Base-by-base conservation (phyloP, 768 basidiomycete genomes). In the Tulasnella sp. region DNA sequence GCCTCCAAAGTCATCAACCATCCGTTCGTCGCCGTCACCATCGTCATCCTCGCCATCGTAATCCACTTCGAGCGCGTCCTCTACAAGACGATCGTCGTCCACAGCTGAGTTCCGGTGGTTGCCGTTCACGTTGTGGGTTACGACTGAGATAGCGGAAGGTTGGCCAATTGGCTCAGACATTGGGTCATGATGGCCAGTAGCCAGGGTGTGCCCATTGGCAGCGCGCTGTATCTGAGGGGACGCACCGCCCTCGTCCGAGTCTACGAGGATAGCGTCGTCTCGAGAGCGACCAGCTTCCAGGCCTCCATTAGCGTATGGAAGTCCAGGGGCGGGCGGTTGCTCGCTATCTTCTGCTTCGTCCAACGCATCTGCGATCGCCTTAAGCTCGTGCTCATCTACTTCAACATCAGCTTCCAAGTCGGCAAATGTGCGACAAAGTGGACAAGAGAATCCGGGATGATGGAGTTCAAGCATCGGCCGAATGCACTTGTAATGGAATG, bases 401-500 rank as follows among this genome's bases (percentile, higher is more conserved):
- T 97, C 95, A 51, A 96, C 94, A 68, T 97, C 95, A 59, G 91
- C 92, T 51, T 98, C 93, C 17, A 99, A 80, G 69, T 98, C 86
- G 13, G 93, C 93, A 67, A 86, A 99, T 0, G 92, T 93, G 42
- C 95, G 78, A 71, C 95, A 99, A 5, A 99, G 80, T 0, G 95
- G 95, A 67, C 95, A 99, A 13, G 83, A 88, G 74, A 98, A 99
- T 4, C 88, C 87, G 0, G 94, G 90, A 66, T 93, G 83, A 71
- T 97, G 91, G n/a, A 79, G 73, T 65, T 88, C 80, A 44, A 97
- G 78, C 10, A 98, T 77, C 1, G 94, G 95, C 0, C 92, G 81
- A 61, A 99, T 93, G 70, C 95, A 97, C 72, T 97, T 98, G 80
- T 89, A 92, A 74, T 93, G 90, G 76, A 89, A 91, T 0, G 92